Evolutionary conservation across 2,329 filamentous ascomycete species (phyloP), one percentile per base, ranked within the genome.

Genomic region (Aspergillus aculeatinus): DNA sequence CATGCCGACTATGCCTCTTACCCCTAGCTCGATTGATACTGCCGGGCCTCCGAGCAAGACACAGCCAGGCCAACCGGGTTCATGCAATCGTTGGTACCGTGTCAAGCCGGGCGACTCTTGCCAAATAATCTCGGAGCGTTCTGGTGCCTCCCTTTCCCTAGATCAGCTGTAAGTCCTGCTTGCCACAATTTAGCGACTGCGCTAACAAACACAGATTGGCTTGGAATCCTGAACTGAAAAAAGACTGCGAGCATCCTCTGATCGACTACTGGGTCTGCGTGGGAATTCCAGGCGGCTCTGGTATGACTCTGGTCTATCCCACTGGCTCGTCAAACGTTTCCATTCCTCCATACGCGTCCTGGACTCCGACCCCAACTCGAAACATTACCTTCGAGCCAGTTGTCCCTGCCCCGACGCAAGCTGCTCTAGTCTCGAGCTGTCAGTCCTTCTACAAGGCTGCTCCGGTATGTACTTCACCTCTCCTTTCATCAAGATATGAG

Each of bases 11-110:
- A n/a, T 53, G 6, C 48, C 57, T 42, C 4, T 16, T 5, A 21
- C 50, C 10, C 14, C 58, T 11, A 52, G 3, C 6, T 19, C 39
- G 16, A 9, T 31, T 21, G 58, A 63, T 21, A 52, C 51, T 10
- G 31, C 61, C 12, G 61, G 58, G 63, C 59, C 63, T n/a, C 60
- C 58, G 2, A 64, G 33, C 3, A 58, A 57, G 9, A 65, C 61
- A 27, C 58, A 58, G 42, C 12, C 58, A 5, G 63, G 59, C 7
- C 61, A 65, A 21, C 56, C 63, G 2, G 31, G 12, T 3, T 16
- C 25, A 7, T 65, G 63, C 29, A 51, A 57, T 44, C 50, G 29
- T n/a, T 65, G 63, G 63, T 49, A 65, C 44, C 39, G 49, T 2
- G 61, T 63, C 4, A 5, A 14, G n/a, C n/a, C 51, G 14, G 58